These are phyloP conservation scores for Coniochaeta prunicola DNA, from an alignment of 2,329 filamentous ascomycete genomes.

Conservation along the genomic window DNA sequence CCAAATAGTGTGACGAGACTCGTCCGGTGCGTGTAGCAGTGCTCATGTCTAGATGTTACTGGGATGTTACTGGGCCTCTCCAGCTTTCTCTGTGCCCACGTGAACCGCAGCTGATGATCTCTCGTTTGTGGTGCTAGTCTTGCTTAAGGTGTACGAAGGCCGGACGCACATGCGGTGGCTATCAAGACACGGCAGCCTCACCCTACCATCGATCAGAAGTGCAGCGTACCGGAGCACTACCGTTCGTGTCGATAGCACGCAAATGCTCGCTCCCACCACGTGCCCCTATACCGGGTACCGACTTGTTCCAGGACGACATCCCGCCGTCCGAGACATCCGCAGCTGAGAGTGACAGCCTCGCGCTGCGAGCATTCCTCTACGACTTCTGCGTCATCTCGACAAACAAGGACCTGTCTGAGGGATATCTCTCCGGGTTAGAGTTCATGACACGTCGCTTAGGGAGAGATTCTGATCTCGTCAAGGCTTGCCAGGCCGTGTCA, in stretches of 20 bases:
- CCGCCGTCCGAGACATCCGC: constrained; percentile 9
- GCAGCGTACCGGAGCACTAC: not conserved
- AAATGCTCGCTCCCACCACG: constrained; percentile 14
- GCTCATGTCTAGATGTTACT: not conserved
- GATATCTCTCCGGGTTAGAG: constrained; percentile 13
- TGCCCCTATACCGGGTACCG: constrained; percentile 10
- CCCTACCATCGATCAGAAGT: not conserved
- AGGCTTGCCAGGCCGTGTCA: constrained; percentile 13
- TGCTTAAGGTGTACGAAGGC: constrained; percentile 13
- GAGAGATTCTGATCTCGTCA: constrained; percentile 11
- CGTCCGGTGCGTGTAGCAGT: constrained; percentile 12
- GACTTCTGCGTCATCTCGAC: constrained; percentile 13
- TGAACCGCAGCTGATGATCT: not conserved
- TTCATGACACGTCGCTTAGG: constrained; percentile 6
- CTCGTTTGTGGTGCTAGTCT: constrained; percentile 8
- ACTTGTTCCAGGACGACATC: constrained; percentile 11
- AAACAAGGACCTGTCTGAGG: constrained; percentile 11
- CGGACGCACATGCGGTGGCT: constrained; percentile 11
- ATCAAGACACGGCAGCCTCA: not conserved
- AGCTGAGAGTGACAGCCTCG: constrained; percentile 8
- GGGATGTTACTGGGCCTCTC: too few species aligned
- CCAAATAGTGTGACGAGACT: constrained; percentile 13
- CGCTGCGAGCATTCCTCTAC: constrained; percentile 15
- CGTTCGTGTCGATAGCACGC: constrained; percentile 8
- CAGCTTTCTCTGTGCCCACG: not conserved